Base-by-base conservation (phyloP, 2,329 filamentous ascomycete species). In the Scolecobasidium constrictum region DNA sequence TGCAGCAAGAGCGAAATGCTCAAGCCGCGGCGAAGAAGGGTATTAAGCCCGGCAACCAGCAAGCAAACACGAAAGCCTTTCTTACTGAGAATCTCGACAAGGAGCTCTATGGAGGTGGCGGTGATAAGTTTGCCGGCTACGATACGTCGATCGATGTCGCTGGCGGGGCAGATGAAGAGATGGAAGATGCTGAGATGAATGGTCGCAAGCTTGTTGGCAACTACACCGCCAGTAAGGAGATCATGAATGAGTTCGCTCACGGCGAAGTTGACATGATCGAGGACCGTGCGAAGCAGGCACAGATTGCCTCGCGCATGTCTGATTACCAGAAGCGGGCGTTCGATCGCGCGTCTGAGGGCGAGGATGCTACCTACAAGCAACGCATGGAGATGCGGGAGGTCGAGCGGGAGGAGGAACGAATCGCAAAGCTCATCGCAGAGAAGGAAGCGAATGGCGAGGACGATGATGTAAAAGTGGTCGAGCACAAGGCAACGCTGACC, bases 261-360 rank as follows among this genome's bases (percentile, higher is more conserved):
- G 88, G 88, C 43, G 90, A 95, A 64, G 86, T 90, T 46, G 93
- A 98, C 56, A 81, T 90, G 5, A 71, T 98, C 48, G 73, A 87
- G 40, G 84, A 83, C 35, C 78, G 81, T 52, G 92, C 96, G 69
- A 85, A 90, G 65, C 85, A 86, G 60, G 87, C 83, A 45, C 81
- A 90, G 54, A 96, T 98, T 57, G 73, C 81, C 47, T 90, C 93
- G 58, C 83, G 92, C 55, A 90, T 96, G 69, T 93, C 87, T 49
- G 90, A 96, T 58, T 98, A 98, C 60, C 93, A 98, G 66, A 94
- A 94, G 66, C 85, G 88, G 51, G 80, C 88, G 46, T 93, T 94
- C 62, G 81, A 94, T 59, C 86, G 92, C 48, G 80, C 77, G 41
- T 75, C 73, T 18, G 76, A 77, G 43, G 44, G 31, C 19, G 81